phyloP scores from a whole-genome alignment of 306 rosid genomes.

The Mucuna pruriens region DNA sequence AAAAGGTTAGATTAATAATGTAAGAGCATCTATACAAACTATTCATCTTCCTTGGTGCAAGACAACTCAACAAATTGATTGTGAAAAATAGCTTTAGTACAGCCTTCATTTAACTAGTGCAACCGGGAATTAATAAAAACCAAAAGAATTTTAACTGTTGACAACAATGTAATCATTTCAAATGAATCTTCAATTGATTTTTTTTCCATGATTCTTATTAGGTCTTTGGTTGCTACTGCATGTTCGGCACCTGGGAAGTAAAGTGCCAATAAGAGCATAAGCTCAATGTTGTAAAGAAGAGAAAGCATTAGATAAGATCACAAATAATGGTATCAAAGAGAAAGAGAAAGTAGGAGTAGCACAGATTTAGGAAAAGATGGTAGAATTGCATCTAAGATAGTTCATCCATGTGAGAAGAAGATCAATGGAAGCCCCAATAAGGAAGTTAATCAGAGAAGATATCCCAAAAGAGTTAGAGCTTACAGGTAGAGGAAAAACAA shows the following conservation, averaged over 20 bases:
- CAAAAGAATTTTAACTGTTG: not conserved
- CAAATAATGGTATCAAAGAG: not conserved
- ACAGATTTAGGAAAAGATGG: not conserved
- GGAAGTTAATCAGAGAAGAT: not conserved
- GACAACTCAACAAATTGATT: slow-evolving; percentile 20
- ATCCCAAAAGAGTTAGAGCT: not conserved
- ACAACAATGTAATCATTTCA: slow-evolving; percentile 26
- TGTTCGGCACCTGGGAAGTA: slow-evolving; percentile 5
- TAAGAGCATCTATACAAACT: slow-evolving; percentile 17
- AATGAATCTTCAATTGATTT: slow-evolving; percentile 14
- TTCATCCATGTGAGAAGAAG: not conserved
- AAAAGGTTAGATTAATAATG: slow-evolving; percentile 10
- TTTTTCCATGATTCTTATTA: not conserved
- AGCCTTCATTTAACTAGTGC: slow-evolving; percentile 28
- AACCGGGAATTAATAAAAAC: slow-evolving; percentile 19
- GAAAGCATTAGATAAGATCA: not conserved
- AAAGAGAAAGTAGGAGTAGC: not conserved
- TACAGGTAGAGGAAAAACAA: not conserved
- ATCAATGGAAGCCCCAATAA: not conserved
- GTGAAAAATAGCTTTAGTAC: slow-evolving; percentile 20
- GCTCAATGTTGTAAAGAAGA: not conserved
- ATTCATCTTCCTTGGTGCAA: slow-evolving; percentile 24
- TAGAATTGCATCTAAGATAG: not conserved
- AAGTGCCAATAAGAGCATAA: slow-evolving; percentile 8
- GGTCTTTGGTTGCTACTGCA: not conserved